These are phyloP conservation scores for Monotropa hypopitys DNA, from an alignment of 179 eudicot species.

Conservation along the genomic window DNA sequence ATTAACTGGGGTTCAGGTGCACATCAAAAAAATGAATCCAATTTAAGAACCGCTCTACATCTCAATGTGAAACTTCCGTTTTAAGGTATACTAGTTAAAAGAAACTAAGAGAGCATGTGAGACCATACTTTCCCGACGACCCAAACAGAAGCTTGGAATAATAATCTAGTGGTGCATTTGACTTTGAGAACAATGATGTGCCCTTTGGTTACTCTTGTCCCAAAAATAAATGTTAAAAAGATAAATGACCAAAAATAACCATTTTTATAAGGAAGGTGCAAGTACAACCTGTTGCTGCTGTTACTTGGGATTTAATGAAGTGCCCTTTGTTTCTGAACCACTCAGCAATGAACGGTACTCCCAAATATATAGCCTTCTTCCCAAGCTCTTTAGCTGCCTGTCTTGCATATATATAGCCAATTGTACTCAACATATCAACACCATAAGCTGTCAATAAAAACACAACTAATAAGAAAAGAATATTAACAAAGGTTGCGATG, in stretches of 20 bases:
- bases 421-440: conserved; percentile 85
- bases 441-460: conserved; percentile 70
- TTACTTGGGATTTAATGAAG: conserved; percentile 87
- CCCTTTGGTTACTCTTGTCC: background rate
- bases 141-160: background rate
- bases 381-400: conserved; percentile 98
- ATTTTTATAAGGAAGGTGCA: background rate
- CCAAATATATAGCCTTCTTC: conserved; percentile 75
- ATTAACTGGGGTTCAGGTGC: background rate
- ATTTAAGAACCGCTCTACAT: background rate
- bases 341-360: conserved; percentile 93
- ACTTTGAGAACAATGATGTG: background rate
- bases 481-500: background rate
- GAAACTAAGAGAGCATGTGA: background rate
- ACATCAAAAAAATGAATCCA: background rate
- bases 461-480: conserved; percentile 14
- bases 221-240: background rate
- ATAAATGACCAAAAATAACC: background rate
- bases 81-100: background rate
- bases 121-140: background rate
- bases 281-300: conserved; percentile 86
- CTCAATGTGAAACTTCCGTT: background rate
- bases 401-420: conserved; percentile 90
- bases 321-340: conserved; percentile 99
- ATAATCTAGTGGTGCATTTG: background rate